phyloP scores from a whole-genome alignment of 2,329 filamentous ascomycete species.

The Penicillium sp. region DNA sequence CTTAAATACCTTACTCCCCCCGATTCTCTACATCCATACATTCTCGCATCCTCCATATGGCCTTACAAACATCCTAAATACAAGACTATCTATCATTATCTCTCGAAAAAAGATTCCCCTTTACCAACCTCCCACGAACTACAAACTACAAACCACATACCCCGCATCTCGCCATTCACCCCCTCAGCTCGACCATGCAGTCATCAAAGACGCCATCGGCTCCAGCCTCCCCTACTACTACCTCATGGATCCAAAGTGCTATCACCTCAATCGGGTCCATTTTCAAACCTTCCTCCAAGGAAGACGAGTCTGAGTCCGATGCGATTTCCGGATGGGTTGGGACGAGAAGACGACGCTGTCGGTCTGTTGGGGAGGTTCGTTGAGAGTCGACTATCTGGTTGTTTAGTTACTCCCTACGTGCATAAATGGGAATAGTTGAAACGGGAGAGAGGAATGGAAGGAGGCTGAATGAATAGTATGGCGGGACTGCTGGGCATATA shows the following conservation, averaged over 20 bases:
- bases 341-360: conserved; percentile 17
- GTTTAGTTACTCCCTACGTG: background rate
- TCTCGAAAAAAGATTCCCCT: too few species aligned
- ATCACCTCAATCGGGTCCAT: conserved; percentile 12
- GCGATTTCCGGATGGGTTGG: conserved; percentile 23
- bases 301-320: conserved; percentile 15
- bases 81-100: background rate
- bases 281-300: conserved; percentile 1
- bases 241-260: conserved; percentile 11
- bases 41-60: too few species aligned
- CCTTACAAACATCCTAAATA: background rate
- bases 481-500: background rate
- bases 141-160: background rate
- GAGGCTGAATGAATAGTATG: background rate
- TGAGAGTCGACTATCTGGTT: background rate
- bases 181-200: background rate
- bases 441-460: background rate
- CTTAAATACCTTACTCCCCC: background rate
- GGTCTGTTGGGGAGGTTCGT: conserved; percentile 19
- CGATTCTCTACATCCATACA: background rate
- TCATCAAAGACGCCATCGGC: background rate
- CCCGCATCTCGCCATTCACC: background rate
- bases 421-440: background rate
- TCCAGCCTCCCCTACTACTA: background rate
- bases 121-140: too few species aligned